Evolutionary conservation across 805 yeast genomes (phyloP).

Genomic region (Pichia cephalocereana): DNA sequence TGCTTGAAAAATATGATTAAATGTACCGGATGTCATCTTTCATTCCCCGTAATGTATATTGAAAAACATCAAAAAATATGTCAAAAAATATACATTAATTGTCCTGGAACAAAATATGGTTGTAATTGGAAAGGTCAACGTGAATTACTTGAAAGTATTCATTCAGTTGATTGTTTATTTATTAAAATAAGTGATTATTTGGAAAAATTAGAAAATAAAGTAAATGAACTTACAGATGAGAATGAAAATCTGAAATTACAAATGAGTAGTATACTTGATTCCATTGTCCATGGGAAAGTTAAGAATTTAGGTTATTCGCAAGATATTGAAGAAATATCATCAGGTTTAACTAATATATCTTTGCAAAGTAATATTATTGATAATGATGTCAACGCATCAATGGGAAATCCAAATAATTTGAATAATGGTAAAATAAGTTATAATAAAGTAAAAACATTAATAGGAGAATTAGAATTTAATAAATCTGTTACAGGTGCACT

Average conservation of each 20-base stretch:
- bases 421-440: conserved; percentile 26
- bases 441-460: conserved; percentile 22
- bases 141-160: conserved; percentile 22
- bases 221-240: conserved; percentile 26
- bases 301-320: conserved; percentile 41
- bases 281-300: conserved; percentile 39
- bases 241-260: conserved; percentile 34
- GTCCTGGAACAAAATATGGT: conserved; percentile 41
- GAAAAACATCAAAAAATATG: conserved; percentile 36
- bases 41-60: conserved; percentile 31
- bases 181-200: conserved; percentile 21
- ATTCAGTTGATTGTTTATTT: conserved; percentile 22
- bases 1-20: conserved; percentile 32
- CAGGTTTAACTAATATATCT: neutral
- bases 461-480: conserved; percentile 19
- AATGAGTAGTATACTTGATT: conserved; percentile 35
- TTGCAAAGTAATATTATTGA: neutral
- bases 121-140: conserved; percentile 38
- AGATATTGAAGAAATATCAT: conserved; percentile 35
- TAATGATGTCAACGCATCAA: too few relatives aligned
- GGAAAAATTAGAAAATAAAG: conserved; percentile 19
- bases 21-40: conserved; percentile 33
- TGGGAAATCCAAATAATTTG: too few relatives aligned
- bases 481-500: conserved; percentile 17
- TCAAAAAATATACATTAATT: conserved; percentile 29